These are phyloP conservation scores for Boletus vinaceobasis DNA, from an alignment of 768 basidiomycete genomes.

Conservation along the genomic window DNA sequence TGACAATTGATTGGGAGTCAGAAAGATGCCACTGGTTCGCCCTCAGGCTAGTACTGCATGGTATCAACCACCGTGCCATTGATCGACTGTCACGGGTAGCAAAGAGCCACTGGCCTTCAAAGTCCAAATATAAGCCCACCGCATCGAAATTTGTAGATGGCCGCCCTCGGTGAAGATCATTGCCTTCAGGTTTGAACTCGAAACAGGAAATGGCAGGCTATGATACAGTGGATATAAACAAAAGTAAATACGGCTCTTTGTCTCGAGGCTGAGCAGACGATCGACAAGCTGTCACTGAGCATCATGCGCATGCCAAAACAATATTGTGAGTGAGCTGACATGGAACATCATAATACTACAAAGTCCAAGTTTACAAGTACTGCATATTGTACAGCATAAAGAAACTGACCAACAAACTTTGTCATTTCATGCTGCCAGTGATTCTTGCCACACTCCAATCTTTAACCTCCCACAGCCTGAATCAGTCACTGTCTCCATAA, in stretches of 20 bases:
- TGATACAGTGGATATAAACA: too few relatives aligned
- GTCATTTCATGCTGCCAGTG: too few relatives aligned
- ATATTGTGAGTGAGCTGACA: too few relatives aligned
- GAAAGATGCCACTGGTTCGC: too few relatives aligned
- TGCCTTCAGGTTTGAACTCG: not conserved
- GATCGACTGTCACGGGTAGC: too few relatives aligned
- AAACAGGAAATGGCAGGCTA: too few relatives aligned
- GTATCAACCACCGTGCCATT: not conserved
- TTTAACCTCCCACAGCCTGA: not conserved
- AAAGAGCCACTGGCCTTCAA: too few relatives aligned
- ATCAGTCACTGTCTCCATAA: not conserved
- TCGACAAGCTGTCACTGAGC: too few relatives aligned
- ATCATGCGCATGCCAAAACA: not conserved
- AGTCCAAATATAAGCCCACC: too few relatives aligned
- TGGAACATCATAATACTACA: not conserved
- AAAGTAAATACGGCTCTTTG: too few relatives aligned
- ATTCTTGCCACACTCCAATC: not conserved
- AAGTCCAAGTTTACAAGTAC: not conserved
- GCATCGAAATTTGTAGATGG: not conserved
- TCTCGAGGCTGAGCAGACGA: too few relatives aligned
- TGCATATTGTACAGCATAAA: not conserved
- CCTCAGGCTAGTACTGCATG: not conserved
- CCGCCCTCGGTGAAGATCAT: not conserved
- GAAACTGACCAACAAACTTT: not conserved
- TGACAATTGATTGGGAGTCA: not conserved